Base-by-base conservation (phyloP, 2,329 filamentous ascomycete genomes). In the Trichophyton simii region DNA sequence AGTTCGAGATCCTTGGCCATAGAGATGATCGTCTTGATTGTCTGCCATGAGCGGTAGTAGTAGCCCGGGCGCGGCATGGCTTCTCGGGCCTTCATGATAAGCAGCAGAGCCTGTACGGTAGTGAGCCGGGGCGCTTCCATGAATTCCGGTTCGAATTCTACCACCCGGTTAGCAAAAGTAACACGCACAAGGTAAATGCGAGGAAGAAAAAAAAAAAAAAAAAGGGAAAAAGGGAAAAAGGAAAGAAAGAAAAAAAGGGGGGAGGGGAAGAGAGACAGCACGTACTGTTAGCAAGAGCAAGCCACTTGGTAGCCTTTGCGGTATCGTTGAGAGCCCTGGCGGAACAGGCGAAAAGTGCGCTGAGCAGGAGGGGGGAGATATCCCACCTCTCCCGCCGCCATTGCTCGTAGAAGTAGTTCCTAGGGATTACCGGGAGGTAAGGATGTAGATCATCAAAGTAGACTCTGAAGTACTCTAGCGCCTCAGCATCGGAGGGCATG, bases 11-110 rank as follows among this genome's bases (percentile, higher is more conserved):
- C 92, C 69, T 95, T 94, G 28, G 85, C 90, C 89, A 97, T 96
- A 55, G 91, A 87, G 6, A 95, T 87, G 65, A 92, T 90, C 63
- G 91, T 89, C 60, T 96, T 92, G 20, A 95, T 85, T 3, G 88
- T 89, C 84, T 96, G 95, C 92, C 94, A 97, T 0, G 94, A 97
- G 42, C 92, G 86, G 75, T 94, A 97, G 73, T 94, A 97, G 71
- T 97, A 97, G 0, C 94, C 94, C 63, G 89, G 85, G 71, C 95
- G 95, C 0, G 92, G 91, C 7, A 88, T 85, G n/a, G 89, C 88
- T 73, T 97, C 92, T 65, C 91, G 83, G 0, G 92, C 94, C 73
- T 97, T 97, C 50, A 96, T 77, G 18, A 96, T 80, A 52, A 97
- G 86, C 52, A 96, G 77, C 64, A 96, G 79, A 2, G 91, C 92